Conservation (phyloP, 495 filamentous ascomycete species). For the Penicillium antarcticum region DNA sequence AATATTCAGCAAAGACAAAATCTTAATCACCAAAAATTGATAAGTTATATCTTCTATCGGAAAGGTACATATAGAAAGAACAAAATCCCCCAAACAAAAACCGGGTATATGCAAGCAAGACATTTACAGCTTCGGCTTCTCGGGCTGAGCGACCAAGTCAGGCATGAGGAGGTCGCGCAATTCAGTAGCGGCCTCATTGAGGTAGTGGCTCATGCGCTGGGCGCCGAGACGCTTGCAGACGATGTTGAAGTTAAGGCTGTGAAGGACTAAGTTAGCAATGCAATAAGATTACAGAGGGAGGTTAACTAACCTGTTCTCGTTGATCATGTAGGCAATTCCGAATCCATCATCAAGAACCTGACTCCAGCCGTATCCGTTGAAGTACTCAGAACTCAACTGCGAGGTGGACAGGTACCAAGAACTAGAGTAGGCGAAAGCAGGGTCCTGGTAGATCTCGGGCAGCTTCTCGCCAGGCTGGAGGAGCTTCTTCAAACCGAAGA, state of each 20-base stretch:
- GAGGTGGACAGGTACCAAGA: conserved; percentile 87
- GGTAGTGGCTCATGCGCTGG: conserved; percentile 89
- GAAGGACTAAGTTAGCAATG: conserved; percentile 15
- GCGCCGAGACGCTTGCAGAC: conserved; percentile 89
- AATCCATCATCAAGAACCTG: conserved; percentile 96
- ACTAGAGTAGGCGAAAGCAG: conserved; percentile 76
- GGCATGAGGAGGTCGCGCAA: conserved; percentile 85
- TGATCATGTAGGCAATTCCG: conserved; percentile 99
- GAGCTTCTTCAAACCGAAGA: conserved; percentile 94
- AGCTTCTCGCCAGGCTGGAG: conserved; percentile 76
- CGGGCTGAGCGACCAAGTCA: conserved; percentile 64
- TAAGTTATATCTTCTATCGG: conserved; percentile 6
- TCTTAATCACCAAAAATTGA: background rate
- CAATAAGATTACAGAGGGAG: background rate
- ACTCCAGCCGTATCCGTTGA: conserved; percentile 99
- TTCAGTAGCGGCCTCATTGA: conserved; percentile 90
- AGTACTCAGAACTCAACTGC: conserved; percentile 93
- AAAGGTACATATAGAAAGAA: background rate
- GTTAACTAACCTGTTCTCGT: conserved; percentile 70
- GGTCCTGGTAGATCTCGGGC: conserved; percentile 82
- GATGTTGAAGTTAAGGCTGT: conserved; percentile 95
- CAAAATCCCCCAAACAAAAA: conserved; percentile 6
- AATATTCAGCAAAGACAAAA: background rate
- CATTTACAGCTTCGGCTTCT: conserved; percentile 82
- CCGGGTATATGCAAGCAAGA: conserved; percentile 9